Evolutionary conservation across 257 asterid species (phyloP), one percentile per base, ranked within the genome.

Genomic region (Solanum virginianum): DNA sequence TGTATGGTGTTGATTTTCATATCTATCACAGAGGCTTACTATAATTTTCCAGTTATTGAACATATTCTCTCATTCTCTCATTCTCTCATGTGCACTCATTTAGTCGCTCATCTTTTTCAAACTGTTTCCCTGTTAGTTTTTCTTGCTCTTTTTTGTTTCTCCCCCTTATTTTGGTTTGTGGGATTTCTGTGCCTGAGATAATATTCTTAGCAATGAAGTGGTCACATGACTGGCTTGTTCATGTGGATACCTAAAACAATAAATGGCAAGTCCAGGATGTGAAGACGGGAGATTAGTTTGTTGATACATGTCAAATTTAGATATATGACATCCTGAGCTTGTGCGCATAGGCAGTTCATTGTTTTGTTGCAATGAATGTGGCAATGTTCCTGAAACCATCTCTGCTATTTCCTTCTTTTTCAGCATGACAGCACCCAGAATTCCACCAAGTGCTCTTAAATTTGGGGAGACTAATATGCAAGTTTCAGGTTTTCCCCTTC

Each of bases 381-480:
- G 75, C 36, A 71, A 77, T 77, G 20, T 49, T 77, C 82, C 82
- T 77, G 24, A 77, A 79, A 32, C 60, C 59, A 79, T 53, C 10
- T 79, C 47, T 79, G 63, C 2, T 11, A 29, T 20, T 57, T 83
- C 83, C 18, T 45, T 57, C 24, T 80, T 86, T 84, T 72, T 63
- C 90, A 89, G 99, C 90, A 94, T 97, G 98, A 94, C 99, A 57
- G 98, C 99, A 86, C 99, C 99, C 86, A 81, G 92, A 66, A 97
- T 97, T 89, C 97, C 97, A 83, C 90, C 93, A 88, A 89, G 94
- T 82, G 95, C 99, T 86, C 98, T 95, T 66, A 82, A 83, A 83
- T 87, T 36, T 71, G 99, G 99, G 86, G 99, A 97, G 91, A 85
- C 98, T 47, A 71, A 93, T 91, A 22, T 97, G 91, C 90, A 90